These are phyloP conservation scores for Aspergillus udagawae DNA, from an alignment of 2,329 filamentous ascomycete species.

Conservation along the genomic window DNA sequence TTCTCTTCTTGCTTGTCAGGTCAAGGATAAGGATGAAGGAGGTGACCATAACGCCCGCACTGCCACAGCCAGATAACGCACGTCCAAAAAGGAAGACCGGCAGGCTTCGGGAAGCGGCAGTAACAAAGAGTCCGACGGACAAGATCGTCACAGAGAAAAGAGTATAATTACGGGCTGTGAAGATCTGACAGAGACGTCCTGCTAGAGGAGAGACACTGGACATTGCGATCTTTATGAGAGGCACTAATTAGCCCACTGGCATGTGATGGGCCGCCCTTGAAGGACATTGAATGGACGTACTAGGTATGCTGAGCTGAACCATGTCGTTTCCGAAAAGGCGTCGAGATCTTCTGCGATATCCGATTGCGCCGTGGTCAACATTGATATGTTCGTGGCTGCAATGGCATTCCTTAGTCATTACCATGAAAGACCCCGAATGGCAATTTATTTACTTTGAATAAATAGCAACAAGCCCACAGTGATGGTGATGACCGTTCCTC, in stretches of 20 bases:
- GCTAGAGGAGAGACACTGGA: slow-evolving; percentile 62
- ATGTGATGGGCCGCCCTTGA: neutral
- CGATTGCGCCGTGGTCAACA: slow-evolving; percentile 77
- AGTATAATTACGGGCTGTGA: slow-evolving; percentile 64
- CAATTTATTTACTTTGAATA: slow-evolving; percentile 11
- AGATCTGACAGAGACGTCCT: slow-evolving; percentile 70
- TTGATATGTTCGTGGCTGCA: slow-evolving; percentile 66
- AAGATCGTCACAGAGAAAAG: slow-evolving; percentile 58
- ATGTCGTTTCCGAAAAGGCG: slow-evolving; percentile 68
- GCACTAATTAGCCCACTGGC: slow-evolving; percentile 3
- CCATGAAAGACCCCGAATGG: neutral
- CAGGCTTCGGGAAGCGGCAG: slow-evolving; percentile 58
- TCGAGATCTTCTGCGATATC: slow-evolving; percentile 70
- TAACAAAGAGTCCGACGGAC: slow-evolving; percentile 60
- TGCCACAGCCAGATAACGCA: slow-evolving; percentile 64
- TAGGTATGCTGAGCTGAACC: slow-evolving; percentile 78
- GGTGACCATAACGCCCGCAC: slow-evolving; percentile 68
- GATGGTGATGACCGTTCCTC: slow-evolving; percentile 10
- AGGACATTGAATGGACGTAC: slow-evolving; percentile 23
- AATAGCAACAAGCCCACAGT: slow-evolving; percentile 16
- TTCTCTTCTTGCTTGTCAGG: slow-evolving; percentile 60
- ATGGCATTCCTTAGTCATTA: neutral
- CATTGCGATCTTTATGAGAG: slow-evolving; percentile 49
- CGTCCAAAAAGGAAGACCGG: slow-evolving; percentile 65
- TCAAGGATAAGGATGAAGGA: slow-evolving; percentile 74